phyloP scores from a whole-genome alignment of 2,329 filamentous ascomycete species.

The Hawksworthiomyces lignivorus region DNA sequence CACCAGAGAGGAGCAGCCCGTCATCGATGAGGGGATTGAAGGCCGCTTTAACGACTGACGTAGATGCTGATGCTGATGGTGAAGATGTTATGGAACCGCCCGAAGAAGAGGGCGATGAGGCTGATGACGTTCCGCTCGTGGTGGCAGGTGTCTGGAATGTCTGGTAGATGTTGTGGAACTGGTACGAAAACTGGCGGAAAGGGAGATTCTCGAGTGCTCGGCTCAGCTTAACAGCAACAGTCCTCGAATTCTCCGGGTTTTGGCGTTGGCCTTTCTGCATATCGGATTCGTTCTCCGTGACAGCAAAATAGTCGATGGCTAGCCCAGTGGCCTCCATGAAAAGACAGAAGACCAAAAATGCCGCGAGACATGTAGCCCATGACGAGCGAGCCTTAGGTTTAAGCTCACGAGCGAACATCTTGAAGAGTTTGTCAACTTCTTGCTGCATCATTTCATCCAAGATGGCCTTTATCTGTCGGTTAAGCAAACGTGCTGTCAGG shows the following conservation, averaged over 20 bases:
- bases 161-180: conserved; percentile 54
- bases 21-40: conserved; percentile 50
- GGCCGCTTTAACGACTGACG: conserved; percentile 28
- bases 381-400: conserved; percentile 45
- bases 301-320: conserved; percentile 43
- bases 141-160: conserved; percentile 44
- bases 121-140: conserved; percentile 27
- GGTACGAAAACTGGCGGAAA: conserved; percentile 52
- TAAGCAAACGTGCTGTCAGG: conserved; percentile 46
- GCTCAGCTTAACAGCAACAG: conserved; percentile 39
- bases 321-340: conserved; percentile 52
- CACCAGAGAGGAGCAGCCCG: conserved; percentile 31
- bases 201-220: conserved; percentile 49
- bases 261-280: conserved; percentile 30
- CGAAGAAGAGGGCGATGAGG: conserved; percentile 4
- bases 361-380: conserved; percentile 50
- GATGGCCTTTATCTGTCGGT: conserved; percentile 49
- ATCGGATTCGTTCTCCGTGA: conserved; percentile 43
- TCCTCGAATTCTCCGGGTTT: conserved; percentile 18
- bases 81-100: background rate
- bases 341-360: conserved; percentile 49
- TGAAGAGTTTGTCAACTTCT: conserved; percentile 45
- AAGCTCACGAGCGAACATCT: conserved; percentile 43
- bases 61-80: conserved; percentile 33
- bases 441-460: conserved; percentile 46